A percentile compares a stretch with the other conserved stretches of the same genome.
These are phyloP conservation scores for Stagonosporopsis cucurbitacearum DNA, from an alignment of 2,329 filamentous ascomycete genomes.

Conservation along the genomic window DNA sequence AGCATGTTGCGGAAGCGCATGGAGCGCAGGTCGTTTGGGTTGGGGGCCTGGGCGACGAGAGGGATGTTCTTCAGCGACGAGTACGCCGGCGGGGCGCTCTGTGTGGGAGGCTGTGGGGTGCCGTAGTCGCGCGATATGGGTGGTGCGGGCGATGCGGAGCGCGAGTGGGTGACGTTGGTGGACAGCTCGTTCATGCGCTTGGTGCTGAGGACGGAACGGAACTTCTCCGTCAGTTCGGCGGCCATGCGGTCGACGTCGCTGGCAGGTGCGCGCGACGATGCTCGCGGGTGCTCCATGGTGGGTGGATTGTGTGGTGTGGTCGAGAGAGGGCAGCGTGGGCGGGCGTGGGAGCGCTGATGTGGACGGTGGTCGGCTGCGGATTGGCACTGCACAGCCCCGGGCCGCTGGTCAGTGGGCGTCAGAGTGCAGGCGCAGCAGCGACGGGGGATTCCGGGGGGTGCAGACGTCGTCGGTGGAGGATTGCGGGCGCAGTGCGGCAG, in stretches of 20 bases:
- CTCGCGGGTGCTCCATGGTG: slow-evolving; percentile 45
- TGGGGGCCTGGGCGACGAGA: slow-evolving; percentile 75
- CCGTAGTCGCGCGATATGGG: slow-evolving; percentile 59
- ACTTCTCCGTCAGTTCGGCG: slow-evolving; percentile 78
- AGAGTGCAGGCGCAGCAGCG: slow-evolving; percentile 18
- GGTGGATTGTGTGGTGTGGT: slow-evolving; percentile 24
- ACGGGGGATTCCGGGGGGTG: too few species aligned
- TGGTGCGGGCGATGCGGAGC: slow-evolving; percentile 66
- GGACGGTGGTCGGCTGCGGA: slow-evolving; percentile 16
- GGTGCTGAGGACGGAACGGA: slow-evolving; percentile 84
- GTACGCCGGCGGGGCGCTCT: slow-evolving; percentile 62
- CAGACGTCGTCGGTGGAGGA: slow-evolving; percentile 9
- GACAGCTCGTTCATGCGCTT: slow-evolving; percentile 83
- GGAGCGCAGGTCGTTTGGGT: slow-evolving; percentile 62
- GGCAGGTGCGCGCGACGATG: slow-evolving; percentile 37
- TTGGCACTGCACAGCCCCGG: slow-evolving; percentile 19
- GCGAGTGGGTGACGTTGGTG: slow-evolving; percentile 64
- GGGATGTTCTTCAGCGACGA: slow-evolving; percentile 69
- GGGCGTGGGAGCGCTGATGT: slow-evolving; percentile 16
- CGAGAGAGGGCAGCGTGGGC: slow-evolving; percentile 19
- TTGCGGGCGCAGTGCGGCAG: slow-evolving; percentile 17
- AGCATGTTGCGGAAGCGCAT: slow-evolving; percentile 71
- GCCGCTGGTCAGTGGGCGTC: slow-evolving; percentile 17
- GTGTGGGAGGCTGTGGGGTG: slow-evolving; percentile 45
- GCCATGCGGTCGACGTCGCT: slow-evolving; percentile 58